A percentile compares a stretch with the other conserved stretches of the same genome.
Conservation (phyloP, 768 basidiomycete genomes). For the Stropharia rugosoannulata region DNA sequence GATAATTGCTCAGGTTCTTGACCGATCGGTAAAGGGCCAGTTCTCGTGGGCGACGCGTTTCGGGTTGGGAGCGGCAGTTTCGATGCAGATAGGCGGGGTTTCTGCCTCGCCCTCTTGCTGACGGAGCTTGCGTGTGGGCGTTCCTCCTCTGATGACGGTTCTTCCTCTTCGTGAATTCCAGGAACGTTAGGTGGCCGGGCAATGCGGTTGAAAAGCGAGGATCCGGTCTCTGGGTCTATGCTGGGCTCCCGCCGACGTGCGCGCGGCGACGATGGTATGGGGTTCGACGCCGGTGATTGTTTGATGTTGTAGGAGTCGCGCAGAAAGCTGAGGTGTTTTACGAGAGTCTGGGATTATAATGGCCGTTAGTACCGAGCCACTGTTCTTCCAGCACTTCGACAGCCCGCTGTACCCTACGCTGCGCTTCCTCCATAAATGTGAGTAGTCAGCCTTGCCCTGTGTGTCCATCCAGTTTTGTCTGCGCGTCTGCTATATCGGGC, state of each 20-base stretch:
- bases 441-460: slow-evolving; percentile 28
- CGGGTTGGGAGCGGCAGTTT: slow-evolving; percentile 48
- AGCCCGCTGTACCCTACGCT: slow-evolving; percentile 91
- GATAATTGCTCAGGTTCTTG: slow-evolving; percentile 21
- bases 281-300: slow-evolving; percentile 29
- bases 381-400: slow-evolving; percentile 97
- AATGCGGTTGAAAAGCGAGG: slow-evolving; percentile 53
- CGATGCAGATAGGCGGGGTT: slow-evolving; percentile 47
- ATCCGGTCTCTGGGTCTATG: slow-evolving; percentile 32
- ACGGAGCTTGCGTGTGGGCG: slow-evolving; percentile 37
- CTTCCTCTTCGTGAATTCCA: slow-evolving; percentile 68
- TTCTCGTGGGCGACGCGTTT: slow-evolving; percentile 36
- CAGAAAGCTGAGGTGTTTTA: slow-evolving; percentile 63
- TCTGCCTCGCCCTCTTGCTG: slow-evolving; percentile 43
- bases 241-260: slow-evolving; percentile 43
- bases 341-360: slow-evolving; percentile 53
- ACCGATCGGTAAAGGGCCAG: slow-evolving; percentile 13
- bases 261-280: slow-evolving; percentile 47
- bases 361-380: slow-evolving; percentile 48
- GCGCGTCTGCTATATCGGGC: too few relatives aligned
- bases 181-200: slow-evolving; percentile 68
- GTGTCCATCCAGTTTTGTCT: not conserved
- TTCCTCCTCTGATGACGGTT: slow-evolving; percentile 46
- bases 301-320: slow-evolving; percentile 60
- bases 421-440: slow-evolving; percentile 90